phyloP scores from a whole-genome alignment of 805 yeast genomes.

The Lipomyces anomalus region DNA sequence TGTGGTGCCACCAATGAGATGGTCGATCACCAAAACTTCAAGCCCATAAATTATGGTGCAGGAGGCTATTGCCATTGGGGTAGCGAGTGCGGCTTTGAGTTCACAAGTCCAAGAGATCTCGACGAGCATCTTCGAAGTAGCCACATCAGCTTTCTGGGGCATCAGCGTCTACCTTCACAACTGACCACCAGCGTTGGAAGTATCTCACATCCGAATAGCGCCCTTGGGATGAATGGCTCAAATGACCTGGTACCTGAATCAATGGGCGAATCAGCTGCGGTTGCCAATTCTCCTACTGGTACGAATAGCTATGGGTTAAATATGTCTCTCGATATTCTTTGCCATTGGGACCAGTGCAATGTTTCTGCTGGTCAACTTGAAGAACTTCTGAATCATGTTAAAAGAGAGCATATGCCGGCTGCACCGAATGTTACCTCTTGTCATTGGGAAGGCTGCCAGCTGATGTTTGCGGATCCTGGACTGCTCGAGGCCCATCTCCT shows the following conservation, averaged over 20 bases:
- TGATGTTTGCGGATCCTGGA: slow-evolving; percentile 5
- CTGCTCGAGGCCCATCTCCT: slow-evolving; percentile 19
- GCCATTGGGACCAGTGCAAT: slow-evolving; percentile 40
- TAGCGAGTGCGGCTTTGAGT: slow-evolving; percentile 21
- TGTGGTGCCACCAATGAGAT: too few species aligned
- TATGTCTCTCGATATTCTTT: slow-evolving; percentile 14
- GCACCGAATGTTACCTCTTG: slow-evolving; percentile 9
- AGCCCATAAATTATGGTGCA: too few species aligned
- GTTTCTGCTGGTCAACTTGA: slow-evolving; percentile 31
- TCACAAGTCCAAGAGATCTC: slow-evolving; percentile 19
- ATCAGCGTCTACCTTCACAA: too few species aligned
- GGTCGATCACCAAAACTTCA: too few species aligned
- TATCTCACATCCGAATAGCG: too few species aligned
- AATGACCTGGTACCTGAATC: too few species aligned
- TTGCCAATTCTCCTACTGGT: too few species aligned
- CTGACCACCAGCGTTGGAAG: too few species aligned
- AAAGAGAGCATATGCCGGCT: slow-evolving; percentile 23
- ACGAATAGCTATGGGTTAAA: too few species aligned
- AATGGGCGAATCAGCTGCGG: too few species aligned
- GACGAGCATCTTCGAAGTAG: slow-evolving; percentile 20
- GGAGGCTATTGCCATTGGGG: slow-evolving; percentile 30
- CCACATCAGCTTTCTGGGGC: slow-evolving; percentile 14
- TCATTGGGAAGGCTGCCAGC: slow-evolving; percentile 25
- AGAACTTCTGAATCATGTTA: slow-evolving; percentile 28
- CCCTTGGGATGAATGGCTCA: too few species aligned